phyloP scores from a whole-genome alignment of 2,329 filamentous ascomycete genomes.

The Diaporthe sp. region DNA sequence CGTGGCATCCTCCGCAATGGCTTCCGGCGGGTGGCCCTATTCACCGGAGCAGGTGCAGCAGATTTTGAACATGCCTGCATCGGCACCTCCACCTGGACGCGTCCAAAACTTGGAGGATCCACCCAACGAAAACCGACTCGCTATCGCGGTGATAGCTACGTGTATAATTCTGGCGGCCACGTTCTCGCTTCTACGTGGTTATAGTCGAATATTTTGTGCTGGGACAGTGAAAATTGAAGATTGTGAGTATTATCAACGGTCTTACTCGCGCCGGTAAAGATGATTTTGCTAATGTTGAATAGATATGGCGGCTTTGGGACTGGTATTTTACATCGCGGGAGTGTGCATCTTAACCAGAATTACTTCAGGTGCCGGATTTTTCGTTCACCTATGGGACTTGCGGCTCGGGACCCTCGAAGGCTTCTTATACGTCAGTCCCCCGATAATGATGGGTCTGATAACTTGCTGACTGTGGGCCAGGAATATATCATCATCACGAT shows the following conservation, averaged over 20 bases:
- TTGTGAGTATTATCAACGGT: neutral
- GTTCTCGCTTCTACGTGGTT: neutral
- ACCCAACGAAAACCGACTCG: neutral
- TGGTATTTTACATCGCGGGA: slow-evolving; percentile 7
- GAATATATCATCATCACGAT: neutral
- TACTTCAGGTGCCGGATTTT: neutral
- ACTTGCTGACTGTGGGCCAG: neutral
- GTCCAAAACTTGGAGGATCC: neutral
- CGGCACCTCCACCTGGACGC: neutral
- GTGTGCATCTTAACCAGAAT: neutral
- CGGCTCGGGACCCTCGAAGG: neutral
- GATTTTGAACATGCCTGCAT: neutral
- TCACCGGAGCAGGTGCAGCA: neutral
- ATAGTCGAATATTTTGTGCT: neutral
- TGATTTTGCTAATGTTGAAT: neutral
- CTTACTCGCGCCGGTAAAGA: too few relatives aligned
- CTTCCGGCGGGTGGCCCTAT: too few relatives aligned
- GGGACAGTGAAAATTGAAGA: slow-evolving; percentile 4
- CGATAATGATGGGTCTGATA: neutral
- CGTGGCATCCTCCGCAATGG: neutral
- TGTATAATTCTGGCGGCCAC: neutral
- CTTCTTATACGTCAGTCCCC: neutral
- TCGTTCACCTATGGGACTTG: neutral
- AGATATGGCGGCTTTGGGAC: neutral
- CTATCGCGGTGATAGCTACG: neutral